A percentile compares a stretch with the other conserved stretches of the same genome.
phyloP scores from a whole-genome alignment of 805 yeast species.

The Barnettozyma wickerhamii region DNA sequence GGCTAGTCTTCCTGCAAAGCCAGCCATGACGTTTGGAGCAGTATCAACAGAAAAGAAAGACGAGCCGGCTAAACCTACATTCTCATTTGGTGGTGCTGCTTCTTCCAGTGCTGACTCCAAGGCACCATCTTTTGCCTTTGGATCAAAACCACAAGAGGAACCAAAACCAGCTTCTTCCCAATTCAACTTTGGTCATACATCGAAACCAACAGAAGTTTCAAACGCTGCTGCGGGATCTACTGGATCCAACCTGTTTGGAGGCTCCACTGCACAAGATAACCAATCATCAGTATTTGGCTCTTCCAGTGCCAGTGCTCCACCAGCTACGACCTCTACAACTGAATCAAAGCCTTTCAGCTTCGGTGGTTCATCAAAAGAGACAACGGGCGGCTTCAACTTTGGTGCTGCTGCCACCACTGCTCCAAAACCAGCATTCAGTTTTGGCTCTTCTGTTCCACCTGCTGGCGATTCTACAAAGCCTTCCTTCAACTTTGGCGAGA shows the following conservation, averaged over 20 bases:
- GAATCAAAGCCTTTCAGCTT: too few relatives aligned
- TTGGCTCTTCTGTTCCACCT: constrained; percentile 6
- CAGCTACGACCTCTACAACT: too few relatives aligned
- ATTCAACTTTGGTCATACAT: too few relatives aligned
- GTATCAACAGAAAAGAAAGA: constrained; percentile 9
- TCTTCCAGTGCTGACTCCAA: neutral
- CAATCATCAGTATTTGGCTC: too few relatives aligned
- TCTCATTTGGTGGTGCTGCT: constrained; percentile 9
- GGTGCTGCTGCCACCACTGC: constrained; percentile 1
- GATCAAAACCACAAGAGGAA: neutral
- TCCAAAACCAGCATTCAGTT: constrained; percentile 2
- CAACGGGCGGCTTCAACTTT: too few relatives aligned
- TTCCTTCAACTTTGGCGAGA: constrained; percentile 3
- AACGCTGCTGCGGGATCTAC: too few relatives aligned
- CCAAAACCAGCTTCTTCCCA: constrained; percentile 7
- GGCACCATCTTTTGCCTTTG: constrained; percentile 8
- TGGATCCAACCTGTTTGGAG: too few relatives aligned
- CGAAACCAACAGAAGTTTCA: too few relatives aligned
- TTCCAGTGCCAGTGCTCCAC: too few relatives aligned
- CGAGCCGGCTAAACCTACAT: constrained; percentile 6
- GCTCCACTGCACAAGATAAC: too few relatives aligned
- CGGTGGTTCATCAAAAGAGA: constrained; percentile 5
- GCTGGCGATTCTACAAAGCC: neutral
- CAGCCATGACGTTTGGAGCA: neutral
- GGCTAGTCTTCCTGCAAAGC: neutral